Conservation (phyloP, 768 basidiomycete species). For the Mycena chlorophos region DNA sequence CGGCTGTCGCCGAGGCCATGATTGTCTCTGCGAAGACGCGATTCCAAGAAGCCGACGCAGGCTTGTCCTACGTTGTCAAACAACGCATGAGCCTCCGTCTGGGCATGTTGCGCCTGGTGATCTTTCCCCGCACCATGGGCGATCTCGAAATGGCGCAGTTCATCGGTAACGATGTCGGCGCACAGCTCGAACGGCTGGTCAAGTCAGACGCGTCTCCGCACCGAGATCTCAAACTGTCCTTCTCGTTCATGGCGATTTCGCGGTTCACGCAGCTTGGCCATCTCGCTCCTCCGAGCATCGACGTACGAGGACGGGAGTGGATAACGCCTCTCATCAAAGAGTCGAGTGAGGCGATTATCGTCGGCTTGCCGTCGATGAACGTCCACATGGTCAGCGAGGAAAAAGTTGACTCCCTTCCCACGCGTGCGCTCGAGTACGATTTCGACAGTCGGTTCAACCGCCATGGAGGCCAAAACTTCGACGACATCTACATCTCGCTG, state of each 20-base stretch:
- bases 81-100: slow-evolving; percentile 77
- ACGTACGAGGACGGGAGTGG: slow-evolving; percentile 53
- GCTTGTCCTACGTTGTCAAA: slow-evolving; percentile 59
- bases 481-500: slow-evolving; percentile 83
- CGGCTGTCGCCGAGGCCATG: slow-evolving; percentile 86
- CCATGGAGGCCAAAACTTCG: slow-evolving; percentile 52
- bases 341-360: slow-evolving; percentile 70
- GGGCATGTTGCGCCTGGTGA: slow-evolving; percentile 60
- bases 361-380: slow-evolving; percentile 78
- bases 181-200: slow-evolving; percentile 65
- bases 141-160: slow-evolving; percentile 81
- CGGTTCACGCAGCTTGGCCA: slow-evolving; percentile 66
- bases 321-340: slow-evolving; percentile 58
- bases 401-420: slow-evolving; percentile 35
- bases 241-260: slow-evolving; percentile 76
- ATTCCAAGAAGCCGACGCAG: slow-evolving; percentile 66
- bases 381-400: slow-evolving; percentile 81
- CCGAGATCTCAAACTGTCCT: slow-evolving; percentile 70
- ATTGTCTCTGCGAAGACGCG: slow-evolving; percentile 69
- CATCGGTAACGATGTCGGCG: slow-evolving; percentile 64
- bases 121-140: slow-evolving; percentile 79
- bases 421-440: slow-evolving; percentile 57
- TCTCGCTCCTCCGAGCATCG: slow-evolving; percentile 36
- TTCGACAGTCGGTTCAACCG: slow-evolving; percentile 72
- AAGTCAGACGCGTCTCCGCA: slow-evolving; percentile 51